Conservation (phyloP, 805 yeast genomes). For the Teunomyces cretensis region DNA sequence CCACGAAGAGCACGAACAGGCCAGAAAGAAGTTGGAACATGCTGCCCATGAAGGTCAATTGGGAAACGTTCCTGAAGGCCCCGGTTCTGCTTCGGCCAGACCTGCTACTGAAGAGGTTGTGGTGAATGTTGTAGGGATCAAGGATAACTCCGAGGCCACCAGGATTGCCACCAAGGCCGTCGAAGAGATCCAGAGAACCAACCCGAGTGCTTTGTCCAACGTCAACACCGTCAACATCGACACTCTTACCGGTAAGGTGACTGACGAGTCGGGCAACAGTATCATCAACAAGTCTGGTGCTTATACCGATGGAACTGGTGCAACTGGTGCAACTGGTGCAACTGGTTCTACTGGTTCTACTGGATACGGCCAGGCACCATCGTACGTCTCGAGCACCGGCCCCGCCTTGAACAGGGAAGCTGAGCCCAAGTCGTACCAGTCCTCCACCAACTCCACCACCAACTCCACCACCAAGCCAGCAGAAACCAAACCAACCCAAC, state of each 20-base stretch:
- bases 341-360: no score
- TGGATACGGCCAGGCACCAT: neutral
- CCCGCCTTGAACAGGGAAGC: neutral
- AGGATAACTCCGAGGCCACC: constrained; percentile 24
- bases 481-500: no score
- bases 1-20: constrained; percentile 7
- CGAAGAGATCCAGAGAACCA: constrained; percentile 16
- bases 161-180: constrained; percentile 28
- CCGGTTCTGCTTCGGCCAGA: no score
- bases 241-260: constrained; percentile 27
- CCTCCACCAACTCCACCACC: neutral
- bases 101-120: constrained; percentile 15
- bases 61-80: constrained; percentile 2
- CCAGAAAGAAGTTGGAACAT: constrained; percentile 2
- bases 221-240: constrained; percentile 29
- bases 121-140: constrained; percentile 32
- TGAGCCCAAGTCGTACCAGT: neutral
- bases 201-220: constrained; percentile 19
- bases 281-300: no score
- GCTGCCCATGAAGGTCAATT: constrained; percentile 6
- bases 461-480: neutral
- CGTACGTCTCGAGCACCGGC: neutral
- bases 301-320: no score
- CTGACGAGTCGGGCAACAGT: constrained; percentile 2
- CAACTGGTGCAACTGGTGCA: no score